phyloP scores from a whole-genome alignment of 352 stramenopile species.

The Blastocystis sp. region DNA sequence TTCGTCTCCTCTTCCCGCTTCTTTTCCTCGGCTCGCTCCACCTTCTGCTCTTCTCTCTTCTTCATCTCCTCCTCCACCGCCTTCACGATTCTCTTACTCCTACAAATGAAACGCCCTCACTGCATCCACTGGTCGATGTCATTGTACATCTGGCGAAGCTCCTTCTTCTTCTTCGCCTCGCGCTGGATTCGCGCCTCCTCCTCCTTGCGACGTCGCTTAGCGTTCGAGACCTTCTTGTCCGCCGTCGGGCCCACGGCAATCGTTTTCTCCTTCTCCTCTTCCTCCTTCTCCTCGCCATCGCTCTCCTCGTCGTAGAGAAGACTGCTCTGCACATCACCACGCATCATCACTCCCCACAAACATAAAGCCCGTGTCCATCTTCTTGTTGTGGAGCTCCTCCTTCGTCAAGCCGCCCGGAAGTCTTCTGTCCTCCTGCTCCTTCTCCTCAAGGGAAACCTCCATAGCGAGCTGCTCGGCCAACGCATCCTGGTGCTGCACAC shows the following conservation, averaged over 20 bases:
- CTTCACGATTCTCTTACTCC: conserved; percentile 2
- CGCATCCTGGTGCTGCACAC: conserved; percentile 34
- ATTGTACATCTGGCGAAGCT: neutral
- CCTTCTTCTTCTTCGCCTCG: conserved; percentile 12
- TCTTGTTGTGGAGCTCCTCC: neutral
- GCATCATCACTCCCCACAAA: neutral
- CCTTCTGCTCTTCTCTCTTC: conserved; percentile 3
- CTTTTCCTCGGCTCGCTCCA: neutral
- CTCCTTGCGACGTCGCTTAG: conserved; percentile 22
- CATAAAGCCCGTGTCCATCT: neutral
- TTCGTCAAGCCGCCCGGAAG: conserved; percentile 3
- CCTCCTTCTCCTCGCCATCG: conserved; percentile 20
- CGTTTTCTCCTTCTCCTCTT: conserved; percentile 14
- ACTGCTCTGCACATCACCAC: neutral
- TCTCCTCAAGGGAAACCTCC: neutral
- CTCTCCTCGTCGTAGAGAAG: conserved; percentile 48
- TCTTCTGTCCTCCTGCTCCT: conserved; percentile 4
- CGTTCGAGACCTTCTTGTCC: conserved; percentile 14
- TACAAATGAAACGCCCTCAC: neutral
- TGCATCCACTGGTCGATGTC: neutral
- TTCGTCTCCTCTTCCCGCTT: conserved; percentile 18
- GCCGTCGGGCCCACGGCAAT: neutral
- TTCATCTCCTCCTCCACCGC: conserved; percentile 14
- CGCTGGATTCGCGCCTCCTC: conserved; percentile 4
- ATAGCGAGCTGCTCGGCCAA: conserved; percentile 27